A percentile compares a stretch with the other conserved stretches of the same genome.
Evolutionary conservation across 805 yeast genomes (phyloP).

Genomic region (Brettanomyces nanus): DNA sequence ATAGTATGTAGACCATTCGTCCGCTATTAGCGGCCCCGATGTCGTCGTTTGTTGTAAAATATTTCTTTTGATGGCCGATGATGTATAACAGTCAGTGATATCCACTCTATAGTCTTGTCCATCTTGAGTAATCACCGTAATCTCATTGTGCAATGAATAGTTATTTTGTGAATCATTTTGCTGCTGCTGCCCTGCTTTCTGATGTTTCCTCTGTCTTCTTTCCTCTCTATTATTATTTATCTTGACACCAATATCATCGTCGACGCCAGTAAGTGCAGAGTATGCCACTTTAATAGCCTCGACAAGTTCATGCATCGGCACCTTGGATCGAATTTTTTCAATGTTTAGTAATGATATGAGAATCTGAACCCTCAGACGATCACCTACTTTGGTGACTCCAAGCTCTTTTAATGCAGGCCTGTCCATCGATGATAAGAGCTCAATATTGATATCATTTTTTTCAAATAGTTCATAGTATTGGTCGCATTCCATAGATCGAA

Average conservation of each 20-base stretch:
- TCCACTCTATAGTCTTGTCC: constrained; percentile 64
- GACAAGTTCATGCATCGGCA: constrained; percentile 15
- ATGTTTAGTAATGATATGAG: constrained; percentile 42
- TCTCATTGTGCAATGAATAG: background rate
- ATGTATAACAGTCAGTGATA: constrained; percentile 72
- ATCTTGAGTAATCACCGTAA: constrained; percentile 66
- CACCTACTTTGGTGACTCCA: constrained; percentile 76
- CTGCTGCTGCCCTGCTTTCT: background rate
- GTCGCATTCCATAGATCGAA: constrained; percentile 19
- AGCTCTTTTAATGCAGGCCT: constrained; percentile 57
- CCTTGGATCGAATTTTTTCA: constrained; percentile 18
- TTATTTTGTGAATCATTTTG: background rate
- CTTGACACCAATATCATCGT: constrained; percentile 7
- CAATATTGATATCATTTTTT: constrained; percentile 48
- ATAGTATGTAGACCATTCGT: constrained; percentile 49
- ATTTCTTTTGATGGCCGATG: constrained; percentile 66
- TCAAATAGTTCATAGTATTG: constrained; percentile 19
- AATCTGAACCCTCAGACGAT: constrained; percentile 60
- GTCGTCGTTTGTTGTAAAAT: background rate
- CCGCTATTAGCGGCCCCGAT: constrained; percentile 26
- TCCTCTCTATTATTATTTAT: background rate
- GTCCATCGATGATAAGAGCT: constrained; percentile 54
- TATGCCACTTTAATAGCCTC: constrained; percentile 13
- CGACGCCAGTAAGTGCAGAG: constrained; percentile 11
- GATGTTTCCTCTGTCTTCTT: constrained; percentile 1